Evolutionary conservation across 495 filamentous ascomycete species (phyloP), one percentile per base, ranked within the genome.

Genomic region (Saxophila tyrrhenica): DNA sequence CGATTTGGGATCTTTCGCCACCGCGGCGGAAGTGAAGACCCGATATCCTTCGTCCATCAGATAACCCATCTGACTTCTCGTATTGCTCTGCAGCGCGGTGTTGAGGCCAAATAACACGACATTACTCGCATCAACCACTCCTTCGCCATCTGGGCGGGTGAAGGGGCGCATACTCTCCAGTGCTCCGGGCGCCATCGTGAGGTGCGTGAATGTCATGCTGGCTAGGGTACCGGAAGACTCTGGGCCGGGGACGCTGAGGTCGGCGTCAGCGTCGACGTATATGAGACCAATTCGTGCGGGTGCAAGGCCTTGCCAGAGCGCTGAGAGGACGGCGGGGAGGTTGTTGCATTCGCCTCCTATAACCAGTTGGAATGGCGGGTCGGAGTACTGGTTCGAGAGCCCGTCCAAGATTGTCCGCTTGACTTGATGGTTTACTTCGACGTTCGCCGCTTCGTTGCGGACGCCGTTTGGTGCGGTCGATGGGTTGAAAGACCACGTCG

Each of bases 161-260:
- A 60, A 60, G 39, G 46, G 10, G 20, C 51, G 55, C 57, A 60
- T 60, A 38, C 57, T 56, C 15, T 60, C 46, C 39, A 55, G 47
- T 17, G 52, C 57, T 21, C 57, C 57, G 7, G 55, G 41, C 25
- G 46, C 52, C 25, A 60, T 29, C 3, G 57, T 51, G 13, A 60
- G 15, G 48, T 60, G 57, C 44, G 57, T 60, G 21, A 60, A 52
- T 44, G 57, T 55, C 57, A 60, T 60, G 11, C 57, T 52, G 16
- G 57, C 57, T 20, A 60, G 55, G 25, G 51, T 60, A 19, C 57
- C 57, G 13, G 52, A 51, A 5, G 45, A 22, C 19, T 52, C 48
- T 17, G 57, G 52, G 17, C n/a, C 22, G 16, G 57, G 52, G 13
- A 39, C 51, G 39, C 51, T 51, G 20, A 61, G 52, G 25, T 59